A percentile compares a stretch with the other conserved stretches of the same genome.
These are phyloP conservation scores for Royoungia palumana DNA, from an alignment of 768 basidiomycete genomes.

Conservation along the genomic window DNA sequence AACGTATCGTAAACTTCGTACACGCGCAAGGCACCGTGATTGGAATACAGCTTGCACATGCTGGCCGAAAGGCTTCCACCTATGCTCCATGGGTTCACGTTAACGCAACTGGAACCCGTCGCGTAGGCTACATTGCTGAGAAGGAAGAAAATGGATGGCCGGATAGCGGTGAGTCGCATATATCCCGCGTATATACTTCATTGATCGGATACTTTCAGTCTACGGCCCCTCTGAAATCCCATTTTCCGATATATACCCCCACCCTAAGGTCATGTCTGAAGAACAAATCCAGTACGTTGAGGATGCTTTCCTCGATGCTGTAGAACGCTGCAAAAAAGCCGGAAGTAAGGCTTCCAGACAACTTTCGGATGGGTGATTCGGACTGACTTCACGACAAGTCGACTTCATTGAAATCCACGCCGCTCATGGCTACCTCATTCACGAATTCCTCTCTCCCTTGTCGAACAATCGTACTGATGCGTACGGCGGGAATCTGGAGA, in stretches of 20 bases:
- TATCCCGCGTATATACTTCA: neutral
- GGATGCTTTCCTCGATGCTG: conserved; percentile 55
- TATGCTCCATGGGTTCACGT: conserved; percentile 63
- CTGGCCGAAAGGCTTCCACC: conserved; percentile 67
- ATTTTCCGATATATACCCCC: conserved; percentile 49
- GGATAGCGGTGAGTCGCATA: conserved; percentile 43
- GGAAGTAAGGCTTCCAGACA: conserved; percentile 48
- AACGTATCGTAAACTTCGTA: conserved; percentile 69
- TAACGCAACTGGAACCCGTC: conserved; percentile 33
- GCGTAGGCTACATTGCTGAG: conserved; percentile 34
- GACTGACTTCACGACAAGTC: conserved; percentile 35
- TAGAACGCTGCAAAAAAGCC: conserved; percentile 51
- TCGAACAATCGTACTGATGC: conserved; percentile 69
- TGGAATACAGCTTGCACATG: conserved; percentile 79
- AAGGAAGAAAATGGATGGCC: conserved; percentile 70
- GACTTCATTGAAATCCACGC: conserved; percentile 72
- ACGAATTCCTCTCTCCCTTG: conserved; percentile 68
- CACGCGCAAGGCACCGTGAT: conserved; percentile 68
- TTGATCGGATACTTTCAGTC: conserved; percentile 39
- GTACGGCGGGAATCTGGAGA: conserved; percentile 72
- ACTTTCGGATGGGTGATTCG: neutral
- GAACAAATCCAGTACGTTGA: conserved; percentile 54
- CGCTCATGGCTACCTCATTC: conserved; percentile 64
- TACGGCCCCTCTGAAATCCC: conserved; percentile 57
- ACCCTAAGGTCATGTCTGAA: conserved; percentile 57